These are phyloP conservation scores for Arabidopsis suecica DNA, from an alignment of 345 rosid species.

Conservation along the genomic window DNA sequence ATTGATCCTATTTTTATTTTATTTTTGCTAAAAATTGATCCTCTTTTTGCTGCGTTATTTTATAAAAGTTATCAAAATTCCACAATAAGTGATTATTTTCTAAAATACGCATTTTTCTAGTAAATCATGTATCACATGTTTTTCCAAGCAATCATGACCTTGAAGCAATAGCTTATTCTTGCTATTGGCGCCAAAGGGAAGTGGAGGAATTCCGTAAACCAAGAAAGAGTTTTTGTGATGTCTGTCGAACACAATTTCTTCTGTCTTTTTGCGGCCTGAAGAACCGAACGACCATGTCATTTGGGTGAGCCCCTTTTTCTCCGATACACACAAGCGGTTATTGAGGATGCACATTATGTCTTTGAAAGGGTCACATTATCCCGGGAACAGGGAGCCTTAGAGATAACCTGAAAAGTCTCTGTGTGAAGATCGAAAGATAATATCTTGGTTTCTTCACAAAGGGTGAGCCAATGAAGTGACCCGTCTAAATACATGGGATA, in stretches of 20 bases:
- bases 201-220: neutral
- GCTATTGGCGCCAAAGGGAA: neutral
- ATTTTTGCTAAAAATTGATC: too few relatives aligned
- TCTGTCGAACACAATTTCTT: neutral
- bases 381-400: neutral
- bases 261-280: neutral
- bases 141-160: neutral
- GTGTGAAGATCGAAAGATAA: conserved; percentile 16
- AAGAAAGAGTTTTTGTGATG: neutral
- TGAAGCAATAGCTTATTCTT: conserved; percentile 14
- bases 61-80: too few relatives aligned
- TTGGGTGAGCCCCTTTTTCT: neutral
- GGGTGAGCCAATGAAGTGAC: neutral
- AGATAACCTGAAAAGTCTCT: conserved; percentile 2
- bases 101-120: too few relatives aligned
- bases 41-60: too few relatives aligned
- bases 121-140: conserved; percentile 1
- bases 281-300: neutral
- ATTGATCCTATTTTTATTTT: too few relatives aligned
- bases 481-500: conserved; percentile 1
- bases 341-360: neutral
- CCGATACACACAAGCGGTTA: neutral
- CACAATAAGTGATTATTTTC: too few relatives aligned
- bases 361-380: neutral
- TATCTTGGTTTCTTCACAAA: neutral